Percentiles rank a stretch among this genome's conserved stretches.
Conservation (phyloP, 768 basidiomycete genomes). For the Leucocoprinus birnbaumii region DNA sequence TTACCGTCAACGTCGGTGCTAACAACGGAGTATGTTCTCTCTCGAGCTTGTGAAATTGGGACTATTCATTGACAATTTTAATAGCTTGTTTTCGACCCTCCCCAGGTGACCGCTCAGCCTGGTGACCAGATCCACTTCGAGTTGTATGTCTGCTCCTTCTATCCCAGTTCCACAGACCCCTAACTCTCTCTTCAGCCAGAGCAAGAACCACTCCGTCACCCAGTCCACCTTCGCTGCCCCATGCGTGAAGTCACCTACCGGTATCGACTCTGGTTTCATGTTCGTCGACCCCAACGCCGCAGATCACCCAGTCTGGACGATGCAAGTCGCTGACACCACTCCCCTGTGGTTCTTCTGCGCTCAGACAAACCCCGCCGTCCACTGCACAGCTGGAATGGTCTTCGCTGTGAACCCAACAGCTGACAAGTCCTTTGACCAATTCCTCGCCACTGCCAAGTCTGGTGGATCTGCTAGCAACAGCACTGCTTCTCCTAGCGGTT, state of each 20-base stretch:
- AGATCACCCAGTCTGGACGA: conserved; percentile 37
- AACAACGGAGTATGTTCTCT: conserved; percentile 25
- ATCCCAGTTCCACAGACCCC: neutral
- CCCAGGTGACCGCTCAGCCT: conserved; percentile 33
- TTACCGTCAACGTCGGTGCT: conserved; percentile 41
- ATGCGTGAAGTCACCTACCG: conserved; percentile 36
- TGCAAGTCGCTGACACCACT: conserved; percentile 42
- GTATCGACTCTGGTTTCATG: conserved; percentile 53
- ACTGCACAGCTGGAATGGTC: conserved; percentile 58
- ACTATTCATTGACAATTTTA: neutral
- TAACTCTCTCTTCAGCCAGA: conserved; percentile 22
- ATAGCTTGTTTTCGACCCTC: conserved; percentile 38
- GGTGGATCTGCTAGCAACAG: neutral
- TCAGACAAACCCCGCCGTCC: conserved; percentile 38
- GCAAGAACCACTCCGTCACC: conserved; percentile 52
- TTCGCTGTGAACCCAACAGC: conserved; percentile 55
- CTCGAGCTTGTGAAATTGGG: neutral
- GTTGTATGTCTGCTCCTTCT: conserved; percentile 36
- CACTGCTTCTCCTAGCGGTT: conserved; percentile 2
- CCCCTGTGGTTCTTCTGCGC: conserved; percentile 66
- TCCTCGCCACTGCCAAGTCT: conserved; percentile 33
- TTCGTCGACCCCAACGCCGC: conserved; percentile 28
- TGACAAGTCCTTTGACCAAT: conserved; percentile 43
- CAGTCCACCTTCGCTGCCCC: conserved; percentile 59
- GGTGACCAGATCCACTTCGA: conserved; percentile 53